Evolutionary conservation across 139 green algal species (phyloP).

Genomic region (Pleodorina starrii): DNA sequence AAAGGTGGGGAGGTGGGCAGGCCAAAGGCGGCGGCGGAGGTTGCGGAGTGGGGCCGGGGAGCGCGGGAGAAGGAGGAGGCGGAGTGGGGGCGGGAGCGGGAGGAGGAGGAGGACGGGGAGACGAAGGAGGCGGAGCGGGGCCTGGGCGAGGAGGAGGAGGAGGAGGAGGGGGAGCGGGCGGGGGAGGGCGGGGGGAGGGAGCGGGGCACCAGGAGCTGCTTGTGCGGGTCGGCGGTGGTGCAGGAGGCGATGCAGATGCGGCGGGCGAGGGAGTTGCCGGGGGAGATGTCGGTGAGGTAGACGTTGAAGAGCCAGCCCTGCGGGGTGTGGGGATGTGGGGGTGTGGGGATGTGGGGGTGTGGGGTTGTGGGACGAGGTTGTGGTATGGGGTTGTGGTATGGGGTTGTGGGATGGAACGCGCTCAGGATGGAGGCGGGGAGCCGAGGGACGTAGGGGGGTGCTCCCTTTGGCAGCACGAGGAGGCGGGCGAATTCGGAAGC

Average conservation of each 20-base stretch:
- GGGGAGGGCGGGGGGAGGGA: too few species aligned
- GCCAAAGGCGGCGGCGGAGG: neutral
- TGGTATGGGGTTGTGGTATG: too few species aligned
- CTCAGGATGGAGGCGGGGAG: too few species aligned
- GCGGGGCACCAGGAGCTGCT: conserved; percentile 40
- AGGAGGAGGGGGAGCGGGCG: neutral
- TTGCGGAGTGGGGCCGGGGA: neutral
- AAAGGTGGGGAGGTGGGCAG: too few species aligned
- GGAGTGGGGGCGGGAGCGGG: neutral
- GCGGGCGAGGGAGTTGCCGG: neutral
- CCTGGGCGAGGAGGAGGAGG: neutral
- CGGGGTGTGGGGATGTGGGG: neutral
- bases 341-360: neutral
- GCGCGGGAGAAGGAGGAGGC: neutral
- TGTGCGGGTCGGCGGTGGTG: conserved; percentile 31
- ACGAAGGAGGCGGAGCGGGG: neutral
- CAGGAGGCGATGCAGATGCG: conserved; percentile 29
- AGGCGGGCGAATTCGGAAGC: too few species aligned
- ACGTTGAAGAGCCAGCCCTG: conserved; percentile 57
- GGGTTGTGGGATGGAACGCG: too few species aligned
- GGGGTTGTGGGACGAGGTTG: too few species aligned
- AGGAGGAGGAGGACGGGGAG: neutral
- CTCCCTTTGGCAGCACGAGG: too few species aligned
- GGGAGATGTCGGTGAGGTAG: conserved; percentile 45
- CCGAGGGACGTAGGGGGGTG: too few species aligned